phyloP scores from a whole-genome alignment of 768 basidiomycete genomes.

The Boletus subcaerulescens region DNA sequence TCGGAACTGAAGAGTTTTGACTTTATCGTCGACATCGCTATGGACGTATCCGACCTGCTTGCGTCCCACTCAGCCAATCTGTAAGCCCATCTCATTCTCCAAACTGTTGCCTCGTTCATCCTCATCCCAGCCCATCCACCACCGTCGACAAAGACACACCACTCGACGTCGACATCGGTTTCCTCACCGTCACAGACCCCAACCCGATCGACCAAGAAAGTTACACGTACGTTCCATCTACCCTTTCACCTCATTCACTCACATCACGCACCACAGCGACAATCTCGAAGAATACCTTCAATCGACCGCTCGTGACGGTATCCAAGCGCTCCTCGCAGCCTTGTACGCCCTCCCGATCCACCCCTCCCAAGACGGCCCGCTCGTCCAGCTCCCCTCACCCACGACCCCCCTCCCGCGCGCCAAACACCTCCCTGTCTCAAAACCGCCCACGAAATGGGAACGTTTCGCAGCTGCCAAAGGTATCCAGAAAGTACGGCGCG shows the following conservation, averaged over 20 bases:
- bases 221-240: constrained; percentile 55
- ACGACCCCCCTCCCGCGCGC: constrained; percentile 79
- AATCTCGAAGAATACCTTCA: constrained; percentile 81
- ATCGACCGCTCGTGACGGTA: constrained; percentile 74
- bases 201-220: constrained; percentile 83
- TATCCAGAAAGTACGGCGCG: constrained; percentile 74
- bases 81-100: constrained; percentile 40
- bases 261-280: constrained; percentile 41
- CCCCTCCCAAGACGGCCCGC: constrained; percentile 74
- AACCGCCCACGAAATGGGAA: constrained; percentile 96
- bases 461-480: constrained; percentile 92
- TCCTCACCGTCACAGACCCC: constrained; percentile 81
- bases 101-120: not conserved
- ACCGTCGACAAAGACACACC: constrained; percentile 77
- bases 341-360: constrained; percentile 82
- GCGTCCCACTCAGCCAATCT: constrained; percentile 69
- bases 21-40: not conserved
- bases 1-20: not conserved
- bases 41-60: constrained; percentile 45
- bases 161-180: constrained; percentile 77
- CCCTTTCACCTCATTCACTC: not conserved
- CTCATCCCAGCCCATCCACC: constrained; percentile 54
- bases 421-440: constrained; percentile 91
- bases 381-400: constrained; percentile 77
- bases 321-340: constrained; percentile 73